Base-by-base conservation (phyloP, 345 rosid species). In the Eucalyptus guilfoylei region DNA sequence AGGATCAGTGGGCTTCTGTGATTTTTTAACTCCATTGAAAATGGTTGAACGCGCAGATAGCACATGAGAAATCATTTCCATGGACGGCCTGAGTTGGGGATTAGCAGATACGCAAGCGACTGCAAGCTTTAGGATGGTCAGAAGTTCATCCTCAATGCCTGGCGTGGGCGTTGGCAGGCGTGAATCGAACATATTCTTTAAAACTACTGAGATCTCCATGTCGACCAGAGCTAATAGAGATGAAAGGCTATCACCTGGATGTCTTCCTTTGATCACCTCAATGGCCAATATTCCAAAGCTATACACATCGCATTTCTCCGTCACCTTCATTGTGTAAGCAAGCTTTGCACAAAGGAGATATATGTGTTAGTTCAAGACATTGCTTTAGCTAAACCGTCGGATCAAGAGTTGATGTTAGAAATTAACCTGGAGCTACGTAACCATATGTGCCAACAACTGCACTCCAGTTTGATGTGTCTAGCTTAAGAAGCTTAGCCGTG, bases 21-120 rank as follows among this genome's bases (percentile, higher is more conserved):
- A 60, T 11, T 60, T 60, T 60, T 60, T 3, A 60, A 60, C 67
- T 11, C 32, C 2, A 28, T 60, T 6, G 15, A 60, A 60, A 0
- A 11, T 60, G 67, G 67, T 60, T 12, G 67, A 60, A 60, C 67
- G 14, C 30, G 67, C 32, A 11, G 67, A 60, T 26, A 60, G 32
- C 32, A 10, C 32, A 11, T 28, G 67, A 60, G 67, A 60, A 60
- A 60, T 60, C 32, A 28, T 28, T 60, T 60, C 32, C 67, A 92
- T 94, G 26, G 90, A 81, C 21, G 94, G 95, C 87, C 94, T 90
- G 6, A 60, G 49, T 91, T 88, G 67, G 67, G 67, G 32, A 60
- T 60, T 60, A 28, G 2, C 32, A 0, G 67, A 60, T 60, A 60
- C 2, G 32, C 67, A 60, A 60, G 67, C 15, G 67, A 0, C 15